These are phyloP conservation scores for Fusarium xylarioides DNA, from an alignment of 2,329 filamentous ascomycete species.

Conservation along the genomic window DNA sequence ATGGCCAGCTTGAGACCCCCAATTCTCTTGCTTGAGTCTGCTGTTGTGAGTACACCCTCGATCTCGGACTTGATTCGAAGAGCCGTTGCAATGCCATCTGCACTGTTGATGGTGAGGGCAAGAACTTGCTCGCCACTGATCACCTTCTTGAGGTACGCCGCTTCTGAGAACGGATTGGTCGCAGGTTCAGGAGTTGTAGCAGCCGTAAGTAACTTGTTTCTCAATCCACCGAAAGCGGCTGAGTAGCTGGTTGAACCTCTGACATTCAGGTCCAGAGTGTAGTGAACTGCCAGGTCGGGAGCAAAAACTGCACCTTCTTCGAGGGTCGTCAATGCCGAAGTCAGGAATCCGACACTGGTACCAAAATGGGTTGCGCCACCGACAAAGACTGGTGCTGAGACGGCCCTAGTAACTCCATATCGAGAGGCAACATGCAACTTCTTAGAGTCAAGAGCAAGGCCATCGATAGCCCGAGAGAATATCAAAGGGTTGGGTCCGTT, in stretches of 20 bases:
- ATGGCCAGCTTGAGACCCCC: conserved; percentile 63
- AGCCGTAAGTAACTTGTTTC: conserved; percentile 64
- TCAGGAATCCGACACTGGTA: conserved; percentile 67
- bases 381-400: conserved; percentile 63
- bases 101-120: conserved; percentile 68
- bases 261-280: conserved; percentile 59
- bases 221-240: conserved; percentile 60
- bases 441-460: conserved; percentile 63
- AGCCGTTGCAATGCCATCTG: conserved; percentile 68
- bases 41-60: conserved; percentile 52
- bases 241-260: conserved; percentile 61
- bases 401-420: conserved; percentile 67
- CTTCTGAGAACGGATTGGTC: conserved; percentile 57
- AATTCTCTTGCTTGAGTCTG: background rate
- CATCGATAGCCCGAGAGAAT: conserved; percentile 68
- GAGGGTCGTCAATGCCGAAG: conserved; percentile 57
- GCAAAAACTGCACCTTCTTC: conserved; percentile 62
- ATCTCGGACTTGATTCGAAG: conserved; percentile 67
- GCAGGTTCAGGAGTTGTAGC: conserved; percentile 49
- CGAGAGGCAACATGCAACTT: conserved; percentile 62
- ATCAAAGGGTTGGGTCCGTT: conserved; percentile 57
- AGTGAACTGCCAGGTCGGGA: conserved; percentile 65
- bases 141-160: conserved; percentile 62
- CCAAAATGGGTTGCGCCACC: conserved; percentile 59
- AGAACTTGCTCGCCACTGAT: conserved; percentile 63